Percentiles rank a stretch among this genome's conserved stretches.
phyloP scores from a whole-genome alignment of 306 rosid species.

The Castanospermum australe region DNA sequence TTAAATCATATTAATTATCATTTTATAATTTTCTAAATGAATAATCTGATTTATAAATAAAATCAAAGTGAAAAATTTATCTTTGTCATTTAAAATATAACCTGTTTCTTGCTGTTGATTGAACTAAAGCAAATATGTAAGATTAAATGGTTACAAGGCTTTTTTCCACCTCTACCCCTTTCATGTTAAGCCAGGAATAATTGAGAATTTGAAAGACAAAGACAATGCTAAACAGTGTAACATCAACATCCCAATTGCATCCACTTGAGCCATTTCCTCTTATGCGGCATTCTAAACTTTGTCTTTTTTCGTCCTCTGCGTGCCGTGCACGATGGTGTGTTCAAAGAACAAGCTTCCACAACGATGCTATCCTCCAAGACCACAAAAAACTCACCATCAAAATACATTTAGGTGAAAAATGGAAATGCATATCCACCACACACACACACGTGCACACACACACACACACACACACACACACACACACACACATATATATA shows the following conservation, averaged over 20 bases:
- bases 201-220: not conserved
- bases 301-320: not conserved
- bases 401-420: not conserved
- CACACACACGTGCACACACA: too few relatives aligned
- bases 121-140: too few relatives aligned
- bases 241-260: slow-evolving; percentile 27
- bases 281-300: not conserved
- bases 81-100: too few relatives aligned
- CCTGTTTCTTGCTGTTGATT: too few relatives aligned
- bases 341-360: slow-evolving; percentile 21
- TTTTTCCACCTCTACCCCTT: not conserved
- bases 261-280: slow-evolving; percentile 34
- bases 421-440: too few relatives aligned
- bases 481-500: too few relatives aligned
- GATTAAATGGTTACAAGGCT: too few relatives aligned
- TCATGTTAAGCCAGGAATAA: not conserved
- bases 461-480: too few relatives aligned
- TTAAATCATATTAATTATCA: too few relatives aligned
- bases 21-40: too few relatives aligned
- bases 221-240: not conserved
- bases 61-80: too few relatives aligned
- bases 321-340: slow-evolving; percentile 4
- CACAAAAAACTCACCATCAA: not conserved
- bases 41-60: too few relatives aligned
- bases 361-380: slow-evolving; percentile 24